These are phyloP conservation scores for Nakaseomyces glabratus DNA, from an alignment of 1,139 yeast species.

Conservation along the genomic window DNA sequence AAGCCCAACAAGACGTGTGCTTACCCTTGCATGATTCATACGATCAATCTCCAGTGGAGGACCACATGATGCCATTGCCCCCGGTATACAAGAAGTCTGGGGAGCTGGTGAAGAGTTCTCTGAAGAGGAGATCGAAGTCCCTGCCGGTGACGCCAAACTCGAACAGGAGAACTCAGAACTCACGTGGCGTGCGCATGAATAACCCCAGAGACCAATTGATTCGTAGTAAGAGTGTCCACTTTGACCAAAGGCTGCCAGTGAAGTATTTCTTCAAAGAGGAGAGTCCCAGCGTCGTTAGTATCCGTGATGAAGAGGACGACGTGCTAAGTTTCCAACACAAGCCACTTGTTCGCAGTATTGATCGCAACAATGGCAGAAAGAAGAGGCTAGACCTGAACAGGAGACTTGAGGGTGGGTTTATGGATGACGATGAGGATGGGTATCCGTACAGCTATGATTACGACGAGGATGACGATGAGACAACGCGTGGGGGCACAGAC, in stretches of 20 bases:
- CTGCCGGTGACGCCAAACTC: slow-evolving; percentile 23
- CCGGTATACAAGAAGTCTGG: slow-evolving; percentile 29
- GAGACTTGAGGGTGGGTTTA: slow-evolving; percentile 5
- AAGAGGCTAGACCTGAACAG: slow-evolving; percentile 4
- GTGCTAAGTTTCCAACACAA: slow-evolving; percentile 16
- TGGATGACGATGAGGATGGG: slow-evolving; percentile 11
- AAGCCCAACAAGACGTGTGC: background rate
- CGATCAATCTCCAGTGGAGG: slow-evolving; percentile 7
- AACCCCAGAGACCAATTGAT: slow-evolving; percentile 6
- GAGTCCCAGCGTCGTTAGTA: slow-evolving; percentile 20
- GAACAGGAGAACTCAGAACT: slow-evolving; percentile 6
- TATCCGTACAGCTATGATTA: slow-evolving; percentile 10
- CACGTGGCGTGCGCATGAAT: background rate
- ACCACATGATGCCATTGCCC: slow-evolving; percentile 14
- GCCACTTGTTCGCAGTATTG: slow-evolving; percentile 10
- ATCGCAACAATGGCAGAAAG: background rate
- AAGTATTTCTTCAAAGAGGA: slow-evolving; percentile 24
- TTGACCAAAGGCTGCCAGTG: slow-evolving; percentile 24
- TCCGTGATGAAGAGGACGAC: slow-evolving; percentile 10
- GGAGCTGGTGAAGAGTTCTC: slow-evolving; percentile 23
- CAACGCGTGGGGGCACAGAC: too few relatives aligned
- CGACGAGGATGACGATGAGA: slow-evolving; percentile 9
- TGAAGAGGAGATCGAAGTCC: slow-evolving; percentile 26
- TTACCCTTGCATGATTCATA: background rate
- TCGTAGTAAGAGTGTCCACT: slow-evolving; percentile 28